phyloP scores from a whole-genome alignment of 108 stramenopile genomes.

The Skeletonema tropicum region DNA sequence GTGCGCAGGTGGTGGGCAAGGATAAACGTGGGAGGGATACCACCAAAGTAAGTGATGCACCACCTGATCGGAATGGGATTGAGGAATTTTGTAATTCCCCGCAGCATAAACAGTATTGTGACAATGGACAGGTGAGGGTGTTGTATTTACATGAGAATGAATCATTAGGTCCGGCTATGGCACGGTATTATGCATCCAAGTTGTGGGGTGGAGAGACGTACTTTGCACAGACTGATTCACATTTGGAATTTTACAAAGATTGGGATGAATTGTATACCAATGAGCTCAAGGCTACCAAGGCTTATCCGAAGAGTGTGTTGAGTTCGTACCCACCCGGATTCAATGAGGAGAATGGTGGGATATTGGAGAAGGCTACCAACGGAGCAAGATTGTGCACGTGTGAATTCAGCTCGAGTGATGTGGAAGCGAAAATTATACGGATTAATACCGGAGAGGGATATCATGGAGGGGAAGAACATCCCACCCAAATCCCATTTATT shows the following conservation, averaged over 20 bases:
- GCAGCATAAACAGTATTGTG: constrained; percentile 60
- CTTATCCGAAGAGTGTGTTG: constrained; percentile 74
- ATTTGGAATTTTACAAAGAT: constrained; percentile 70
- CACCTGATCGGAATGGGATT: constrained; percentile 81
- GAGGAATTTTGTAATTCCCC: constrained; percentile 71
- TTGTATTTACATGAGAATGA: constrained; percentile 90
- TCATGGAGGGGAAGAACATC: constrained; percentile 26
- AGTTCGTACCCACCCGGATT: constrained; percentile 89
- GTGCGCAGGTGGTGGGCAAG: constrained; percentile 76
- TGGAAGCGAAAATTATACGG: constrained; percentile 84
- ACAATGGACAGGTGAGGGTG: constrained; percentile 75
- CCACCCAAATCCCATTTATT: constrained; percentile 62
- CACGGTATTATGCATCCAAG: constrained; percentile 89
- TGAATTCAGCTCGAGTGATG: constrained; percentile 56
- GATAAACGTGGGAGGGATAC: constrained; percentile 49
- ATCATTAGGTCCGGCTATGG: constrained; percentile 90
- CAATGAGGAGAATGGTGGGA: constrained; percentile 20
- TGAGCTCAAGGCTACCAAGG: constrained; percentile 62
- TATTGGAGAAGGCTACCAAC: constrained; percentile 14
- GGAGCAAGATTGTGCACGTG: constrained; percentile 73
- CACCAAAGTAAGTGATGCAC: constrained; percentile 70
- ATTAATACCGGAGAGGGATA: constrained; percentile 63
- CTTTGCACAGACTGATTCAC: constrained; percentile 93
- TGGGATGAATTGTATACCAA: constrained; percentile 86
- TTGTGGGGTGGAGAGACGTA: constrained; percentile 92